Percentiles rank a stretch among this genome's conserved stretches.
These are phyloP conservation scores for Hansenula sp. DNA, from an alignment of 1,139 yeast species.

Conservation along the genomic window DNA sequence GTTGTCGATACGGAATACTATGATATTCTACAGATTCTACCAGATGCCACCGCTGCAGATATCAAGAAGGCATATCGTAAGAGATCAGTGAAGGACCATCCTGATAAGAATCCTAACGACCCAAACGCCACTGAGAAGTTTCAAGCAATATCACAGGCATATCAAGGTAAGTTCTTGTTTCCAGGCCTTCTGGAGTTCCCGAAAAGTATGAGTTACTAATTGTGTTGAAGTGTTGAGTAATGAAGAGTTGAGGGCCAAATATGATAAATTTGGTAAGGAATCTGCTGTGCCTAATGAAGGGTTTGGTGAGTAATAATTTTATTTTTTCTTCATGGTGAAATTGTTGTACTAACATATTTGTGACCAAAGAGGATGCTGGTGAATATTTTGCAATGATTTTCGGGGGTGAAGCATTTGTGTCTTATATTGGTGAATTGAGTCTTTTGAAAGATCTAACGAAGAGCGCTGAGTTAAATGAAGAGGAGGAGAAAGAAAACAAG, in stretches of 20 bases:
- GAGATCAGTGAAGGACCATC: conserved; percentile 82
- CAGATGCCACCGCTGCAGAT: conserved; percentile 71
- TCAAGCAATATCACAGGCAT: conserved; percentile 61
- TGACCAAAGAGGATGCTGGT: conserved; percentile 57
- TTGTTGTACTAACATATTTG: not conserved
- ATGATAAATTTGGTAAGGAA: conserved; percentile 84
- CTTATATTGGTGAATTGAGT: conserved; percentile 90
- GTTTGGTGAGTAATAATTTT: conserved; percentile 38
- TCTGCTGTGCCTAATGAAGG: conserved; percentile 79
- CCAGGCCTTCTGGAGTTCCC: too few relatives aligned
- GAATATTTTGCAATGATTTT: conserved; percentile 84
- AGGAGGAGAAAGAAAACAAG: conserved; percentile 30
- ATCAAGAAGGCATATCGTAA: conserved; percentile 90
- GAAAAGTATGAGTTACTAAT: too few relatives aligned
- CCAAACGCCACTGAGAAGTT: conserved; percentile 69
- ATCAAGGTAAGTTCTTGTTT: conserved; percentile 42
- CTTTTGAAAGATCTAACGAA: conserved; percentile 76
- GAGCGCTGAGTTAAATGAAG: conserved; percentile 48
- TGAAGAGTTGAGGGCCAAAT: conserved; percentile 64
- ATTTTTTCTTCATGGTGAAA: too few relatives aligned
- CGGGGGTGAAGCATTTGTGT: conserved; percentile 90
- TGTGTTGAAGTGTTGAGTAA: conserved; percentile 57
- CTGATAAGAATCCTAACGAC: conserved; percentile 83
- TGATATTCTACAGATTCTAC: conserved; percentile 62
- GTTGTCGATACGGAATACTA: conserved; percentile 88